Evolutionary conservation across 2,329 filamentous ascomycete species (phyloP), one percentile per base, ranked within the genome.

Genomic region (Colletotrichum lentis): DNA sequence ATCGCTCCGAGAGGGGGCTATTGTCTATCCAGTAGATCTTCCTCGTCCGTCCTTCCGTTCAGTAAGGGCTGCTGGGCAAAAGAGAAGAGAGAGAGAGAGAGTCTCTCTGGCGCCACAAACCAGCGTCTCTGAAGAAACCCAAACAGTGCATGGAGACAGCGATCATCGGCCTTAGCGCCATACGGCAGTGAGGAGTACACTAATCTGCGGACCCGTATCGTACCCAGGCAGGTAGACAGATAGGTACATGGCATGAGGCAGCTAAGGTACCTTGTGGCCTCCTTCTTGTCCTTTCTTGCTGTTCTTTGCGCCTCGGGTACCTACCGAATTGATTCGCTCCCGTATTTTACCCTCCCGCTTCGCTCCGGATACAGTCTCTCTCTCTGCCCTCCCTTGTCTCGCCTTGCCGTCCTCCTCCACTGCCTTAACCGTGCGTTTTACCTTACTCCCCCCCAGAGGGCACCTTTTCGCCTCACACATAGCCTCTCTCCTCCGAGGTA

Each of bases 41-140:
- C 31, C 10, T 53, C 50, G 31, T 53, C 50, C 50, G 50, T 54
- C 39, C n/a, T n/a, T 54, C n/a, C 31, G 50, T 39, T 31, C 50
- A 54, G n/a, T n/a, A n/a, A n/a, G n/a, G n/a, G n/a, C n/a, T n/a
- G 31, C 31, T 14, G 41, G 55, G 20, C n/a, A 47, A 27, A 31
- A 44, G 27, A 53, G n/a, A 35, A 7, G 10, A 10, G 10, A 35
- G 7, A 35, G 31, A 35, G 31, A 31, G 31, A 58, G 31, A 59
- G 44, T 24, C 43, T 49, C 31, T 49, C 22, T 22, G 54, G 54
- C 65, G 66, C 62, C 62, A 65, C 55, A 56, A 68, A 55, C 49
- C 61, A 65, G 65, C 61, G 55, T 68, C 65, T 68, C 54, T 68
- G 65, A 65, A 68, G 65, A 68, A 35, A 68, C 61, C 65, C 41